Conservation (phyloP, 495 filamentous ascomycete species). For the Annulohypoxylon moriforme region DNA sequence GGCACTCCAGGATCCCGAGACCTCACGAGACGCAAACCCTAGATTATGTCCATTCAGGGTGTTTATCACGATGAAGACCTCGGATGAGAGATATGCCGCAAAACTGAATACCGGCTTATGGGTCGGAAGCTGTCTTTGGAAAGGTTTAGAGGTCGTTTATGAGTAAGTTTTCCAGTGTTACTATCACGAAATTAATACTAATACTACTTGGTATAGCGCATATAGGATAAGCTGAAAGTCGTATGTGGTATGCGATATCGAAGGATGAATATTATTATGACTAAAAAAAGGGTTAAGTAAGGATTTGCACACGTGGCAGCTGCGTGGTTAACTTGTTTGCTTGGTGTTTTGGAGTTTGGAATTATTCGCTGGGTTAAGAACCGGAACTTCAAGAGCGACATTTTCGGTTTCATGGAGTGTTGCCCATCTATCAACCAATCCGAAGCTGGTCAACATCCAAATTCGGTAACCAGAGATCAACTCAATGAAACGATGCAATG, state of each 20-base stretch:
- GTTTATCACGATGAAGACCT: slow-evolving; percentile 69
- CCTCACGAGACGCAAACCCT: slow-evolving; percentile 65
- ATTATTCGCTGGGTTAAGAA: not conserved
- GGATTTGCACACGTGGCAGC: too few species aligned
- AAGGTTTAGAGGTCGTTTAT: slow-evolving; percentile 62
- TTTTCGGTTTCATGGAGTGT: not conserved
- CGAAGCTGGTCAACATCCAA: not conserved
- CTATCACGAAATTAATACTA: not conserved
- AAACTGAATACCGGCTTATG: slow-evolving; percentile 72
- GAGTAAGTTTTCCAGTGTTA: slow-evolving; percentile 40
- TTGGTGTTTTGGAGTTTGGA: not conserved
- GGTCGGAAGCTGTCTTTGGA: slow-evolving; percentile 69
- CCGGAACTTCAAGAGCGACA: not conserved
- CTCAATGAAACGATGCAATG: not conserved
- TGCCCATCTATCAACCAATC: not conserved
- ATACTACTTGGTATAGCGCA: slow-evolving; percentile 26
- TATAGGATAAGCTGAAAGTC: slow-evolving; percentile 38
- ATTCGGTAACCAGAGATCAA: not conserved
- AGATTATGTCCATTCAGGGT: slow-evolving; percentile 68
- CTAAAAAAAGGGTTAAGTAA: not conserved
- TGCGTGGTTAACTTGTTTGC: not conserved
- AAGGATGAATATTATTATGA: not conserved
- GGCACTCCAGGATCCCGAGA: slow-evolving; percentile 63
- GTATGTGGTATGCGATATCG: not conserved
- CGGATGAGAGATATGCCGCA: slow-evolving; percentile 68